These are phyloP conservation scores for Zymoseptoria pseudotritici DNA, from an alignment of 2,329 filamentous ascomycete species.

Conservation along the genomic window DNA sequence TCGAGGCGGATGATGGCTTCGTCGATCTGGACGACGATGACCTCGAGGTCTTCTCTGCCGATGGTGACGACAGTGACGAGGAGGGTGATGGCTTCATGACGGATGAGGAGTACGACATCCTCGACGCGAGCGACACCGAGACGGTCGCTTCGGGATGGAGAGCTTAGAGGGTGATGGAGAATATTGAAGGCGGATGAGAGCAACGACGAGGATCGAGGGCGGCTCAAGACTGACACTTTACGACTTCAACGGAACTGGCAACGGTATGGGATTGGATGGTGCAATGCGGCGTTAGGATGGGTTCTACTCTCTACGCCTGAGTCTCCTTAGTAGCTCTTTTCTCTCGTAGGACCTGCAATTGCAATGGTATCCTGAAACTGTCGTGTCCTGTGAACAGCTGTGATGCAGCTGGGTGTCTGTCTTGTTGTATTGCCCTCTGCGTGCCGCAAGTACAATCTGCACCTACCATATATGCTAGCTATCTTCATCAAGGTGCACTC, in stretches of 20 bases:
- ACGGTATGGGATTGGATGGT: neutral
- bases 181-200: neutral
- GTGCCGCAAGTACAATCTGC: too few relatives aligned
- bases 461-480: neutral
- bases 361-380: neutral
- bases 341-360: neutral
- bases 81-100: constrained; percentile 77
- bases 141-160: constrained; percentile 23
- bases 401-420: neutral
- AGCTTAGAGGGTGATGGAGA: neutral
- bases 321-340: neutral
- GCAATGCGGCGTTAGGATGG: neutral
- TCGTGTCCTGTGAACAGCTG: neutral
- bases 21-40: constrained; percentile 48
- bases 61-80: constrained; percentile 54
- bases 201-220: neutral
- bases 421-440: neutral
- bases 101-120: constrained; percentile 95
- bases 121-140: constrained; percentile 91
- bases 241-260: neutral
- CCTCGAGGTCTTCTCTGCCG: constrained; percentile 38
- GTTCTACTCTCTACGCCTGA: neutral
- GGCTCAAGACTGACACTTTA: neutral
- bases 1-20: constrained; percentile 32
- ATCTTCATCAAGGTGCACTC: neutral